phyloP scores from a whole-genome alignment of 148 eudicot genomes.

The Rhododendron ovatum region DNA sequence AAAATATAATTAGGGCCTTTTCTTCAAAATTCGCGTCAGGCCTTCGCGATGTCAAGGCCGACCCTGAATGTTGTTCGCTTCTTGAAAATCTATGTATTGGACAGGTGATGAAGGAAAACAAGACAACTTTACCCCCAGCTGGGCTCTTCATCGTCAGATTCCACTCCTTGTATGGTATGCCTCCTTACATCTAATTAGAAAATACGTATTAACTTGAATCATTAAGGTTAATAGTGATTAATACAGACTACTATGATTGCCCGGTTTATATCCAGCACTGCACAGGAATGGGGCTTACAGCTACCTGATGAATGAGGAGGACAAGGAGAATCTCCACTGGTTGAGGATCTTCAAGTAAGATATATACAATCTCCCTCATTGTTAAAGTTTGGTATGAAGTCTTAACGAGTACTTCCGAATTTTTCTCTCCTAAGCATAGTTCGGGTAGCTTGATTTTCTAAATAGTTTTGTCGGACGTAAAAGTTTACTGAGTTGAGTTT shows the following conservation, averaged over 20 bases:
- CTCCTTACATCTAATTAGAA: not conserved
- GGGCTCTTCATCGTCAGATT: constrained; percentile 14
- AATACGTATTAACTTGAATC: not conserved
- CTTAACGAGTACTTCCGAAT: too few species aligned
- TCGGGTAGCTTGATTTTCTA: too few species aligned
- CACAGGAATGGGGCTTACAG: not conserved
- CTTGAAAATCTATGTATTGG: not conserved
- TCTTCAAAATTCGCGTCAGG: too few species aligned
- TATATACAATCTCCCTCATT: not conserved
- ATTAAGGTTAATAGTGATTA: not conserved
- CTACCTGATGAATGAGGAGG: not conserved
- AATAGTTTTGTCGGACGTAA: not conserved
- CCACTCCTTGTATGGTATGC: constrained; percentile 15
- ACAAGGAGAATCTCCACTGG: not conserved
- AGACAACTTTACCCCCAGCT: constrained; percentile 12
- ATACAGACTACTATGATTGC: not conserved
- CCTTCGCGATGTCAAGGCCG: too few species aligned
- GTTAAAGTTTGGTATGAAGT: too few species aligned
- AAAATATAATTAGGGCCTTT: too few species aligned
- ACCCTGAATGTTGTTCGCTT: too few species aligned
- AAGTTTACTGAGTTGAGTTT: not conserved
- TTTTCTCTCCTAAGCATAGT: too few species aligned
- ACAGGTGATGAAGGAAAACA: constrained; percentile 18
- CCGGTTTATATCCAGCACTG: not conserved
- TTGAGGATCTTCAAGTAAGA: not conserved